phyloP scores from a whole-genome alignment of 768 basidiomycete genomes.

The Leccinum subtestaceum region DNA sequence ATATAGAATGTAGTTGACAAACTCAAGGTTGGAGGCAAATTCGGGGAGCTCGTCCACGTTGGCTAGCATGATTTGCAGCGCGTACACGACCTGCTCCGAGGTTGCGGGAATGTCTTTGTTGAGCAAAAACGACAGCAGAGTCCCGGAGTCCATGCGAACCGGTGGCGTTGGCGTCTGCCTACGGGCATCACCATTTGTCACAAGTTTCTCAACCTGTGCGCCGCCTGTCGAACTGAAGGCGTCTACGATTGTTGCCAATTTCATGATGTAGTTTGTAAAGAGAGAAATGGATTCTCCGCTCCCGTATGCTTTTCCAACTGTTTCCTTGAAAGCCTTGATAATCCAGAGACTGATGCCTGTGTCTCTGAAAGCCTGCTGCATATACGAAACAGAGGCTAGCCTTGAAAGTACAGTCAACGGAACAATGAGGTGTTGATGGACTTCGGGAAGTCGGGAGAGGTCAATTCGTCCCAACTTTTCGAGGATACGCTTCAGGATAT shows the following conservation, averaged over 20 bases:
- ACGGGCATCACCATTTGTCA: background rate
- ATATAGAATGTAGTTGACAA: slow-evolving; percentile 4
- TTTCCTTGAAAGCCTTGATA: background rate
- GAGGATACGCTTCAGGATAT: background rate
- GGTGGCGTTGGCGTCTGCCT: background rate
- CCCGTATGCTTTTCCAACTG: background rate
- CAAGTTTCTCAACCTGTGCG: background rate
- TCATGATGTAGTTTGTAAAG: slow-evolving; percentile 1
- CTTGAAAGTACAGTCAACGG: slow-evolving; percentile 2
- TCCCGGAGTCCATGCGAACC: background rate
- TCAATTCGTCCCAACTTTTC: background rate
- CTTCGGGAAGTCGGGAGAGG: background rate
- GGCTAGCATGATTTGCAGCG: slow-evolving; percentile 1
- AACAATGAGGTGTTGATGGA: background rate
- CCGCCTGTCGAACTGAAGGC: background rate
- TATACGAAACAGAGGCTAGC: background rate
- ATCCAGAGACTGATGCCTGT: background rate
- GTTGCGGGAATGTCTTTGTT: background rate
- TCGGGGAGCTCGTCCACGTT: background rate
- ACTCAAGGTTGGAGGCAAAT: background rate
- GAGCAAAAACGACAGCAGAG: slow-evolving; percentile 1
- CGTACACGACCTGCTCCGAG: slow-evolving; percentile 1
- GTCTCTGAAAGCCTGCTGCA: background rate
- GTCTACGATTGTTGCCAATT: background rate
- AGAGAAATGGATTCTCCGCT: background rate